Conservation (phyloP, 805 yeast genomes). For the Pichia thaimueangensis region DNA sequence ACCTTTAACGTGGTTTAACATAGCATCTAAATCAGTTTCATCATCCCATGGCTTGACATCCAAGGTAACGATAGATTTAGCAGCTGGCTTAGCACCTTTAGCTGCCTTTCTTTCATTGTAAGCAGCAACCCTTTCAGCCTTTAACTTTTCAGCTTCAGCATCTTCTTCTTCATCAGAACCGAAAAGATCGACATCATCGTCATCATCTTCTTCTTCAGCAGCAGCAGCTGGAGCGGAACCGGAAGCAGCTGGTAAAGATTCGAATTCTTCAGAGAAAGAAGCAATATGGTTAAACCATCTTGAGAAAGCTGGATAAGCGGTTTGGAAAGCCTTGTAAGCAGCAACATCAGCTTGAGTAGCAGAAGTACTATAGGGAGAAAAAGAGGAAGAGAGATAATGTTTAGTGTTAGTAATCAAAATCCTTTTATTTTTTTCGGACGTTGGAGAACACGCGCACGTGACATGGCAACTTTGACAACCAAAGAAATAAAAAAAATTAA, state of each 20-base stretch:
- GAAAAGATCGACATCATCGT: conserved; percentile 86
- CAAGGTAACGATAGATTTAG: conserved; percentile 92
- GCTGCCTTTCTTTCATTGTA: conserved; percentile 97
- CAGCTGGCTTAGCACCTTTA: conserved; percentile 97
- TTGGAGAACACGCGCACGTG: too few relatives aligned
- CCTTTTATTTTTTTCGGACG: too few relatives aligned
- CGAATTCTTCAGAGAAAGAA: conserved; percentile 82
- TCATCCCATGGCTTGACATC: conserved; percentile 99
- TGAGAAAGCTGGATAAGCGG: conserved; percentile 85
- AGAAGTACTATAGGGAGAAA: conserved; percentile 49
- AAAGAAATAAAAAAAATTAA: not conserved
- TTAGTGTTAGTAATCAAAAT: conserved; percentile 12
- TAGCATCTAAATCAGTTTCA: conserved; percentile 89
- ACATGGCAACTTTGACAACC: too few relatives aligned
- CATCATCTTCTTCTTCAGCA: conserved; percentile 70
- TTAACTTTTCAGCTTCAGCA: conserved; percentile 94
- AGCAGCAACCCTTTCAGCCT: conserved; percentile 96
- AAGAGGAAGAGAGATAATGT: not conserved
- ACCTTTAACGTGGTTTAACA: conserved; percentile 80
- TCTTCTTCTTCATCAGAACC: conserved; percentile 93
- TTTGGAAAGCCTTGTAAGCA: conserved; percentile 90
- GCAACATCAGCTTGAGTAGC: conserved; percentile 96
- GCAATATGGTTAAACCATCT: conserved; percentile 99
- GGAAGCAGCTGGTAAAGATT: conserved; percentile 70
- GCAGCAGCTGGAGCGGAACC: conserved; percentile 53